Conservation (phyloP, 805 yeast species). For the Blastobotrys peoriensis region DNA sequence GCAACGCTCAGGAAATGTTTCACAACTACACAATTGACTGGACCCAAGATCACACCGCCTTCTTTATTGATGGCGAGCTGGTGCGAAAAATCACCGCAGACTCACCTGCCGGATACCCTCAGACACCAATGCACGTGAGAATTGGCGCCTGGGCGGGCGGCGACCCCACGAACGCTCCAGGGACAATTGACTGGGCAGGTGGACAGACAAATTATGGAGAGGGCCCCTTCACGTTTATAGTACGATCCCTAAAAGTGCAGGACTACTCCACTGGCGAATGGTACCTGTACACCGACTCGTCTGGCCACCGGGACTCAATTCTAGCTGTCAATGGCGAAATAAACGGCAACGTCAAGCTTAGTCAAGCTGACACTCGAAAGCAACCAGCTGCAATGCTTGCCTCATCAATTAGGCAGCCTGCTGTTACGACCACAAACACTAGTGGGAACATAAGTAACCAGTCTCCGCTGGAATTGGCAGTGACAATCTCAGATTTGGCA, state of each 20-base stretch:
- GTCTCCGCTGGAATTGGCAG: too few species aligned
- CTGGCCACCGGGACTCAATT: conserved; percentile 38
- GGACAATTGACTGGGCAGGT: conserved; percentile 73
- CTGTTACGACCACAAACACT: too few species aligned
- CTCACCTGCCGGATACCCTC: conserved; percentile 72
- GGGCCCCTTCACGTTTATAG: conserved; percentile 51
- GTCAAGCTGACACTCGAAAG: too few species aligned
- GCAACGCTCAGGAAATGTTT: conserved; percentile 49
- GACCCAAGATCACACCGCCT: conserved; percentile 58
- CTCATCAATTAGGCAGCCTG: too few species aligned
- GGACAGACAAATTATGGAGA: conserved; percentile 45
- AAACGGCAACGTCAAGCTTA: conserved; percentile 48
- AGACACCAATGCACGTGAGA: conserved; percentile 78
- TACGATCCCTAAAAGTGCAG: conserved; percentile 54
- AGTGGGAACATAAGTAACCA: too few species aligned
- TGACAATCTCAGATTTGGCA: too few species aligned
- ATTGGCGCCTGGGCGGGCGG: conserved; percentile 51
- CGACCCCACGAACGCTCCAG: conserved; percentile 42
- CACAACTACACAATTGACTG: conserved; percentile 85
- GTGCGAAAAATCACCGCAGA: conserved; percentile 57
- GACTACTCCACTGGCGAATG: conserved; percentile 45
- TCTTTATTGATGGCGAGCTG: conserved; percentile 66
- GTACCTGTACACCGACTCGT: conserved; percentile 36
- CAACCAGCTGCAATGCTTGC: too few species aligned
- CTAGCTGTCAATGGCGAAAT: conserved; percentile 42